phyloP scores from a whole-genome alignment of 108 stramenopile species.

The Skeletonema tropicum region DNA sequence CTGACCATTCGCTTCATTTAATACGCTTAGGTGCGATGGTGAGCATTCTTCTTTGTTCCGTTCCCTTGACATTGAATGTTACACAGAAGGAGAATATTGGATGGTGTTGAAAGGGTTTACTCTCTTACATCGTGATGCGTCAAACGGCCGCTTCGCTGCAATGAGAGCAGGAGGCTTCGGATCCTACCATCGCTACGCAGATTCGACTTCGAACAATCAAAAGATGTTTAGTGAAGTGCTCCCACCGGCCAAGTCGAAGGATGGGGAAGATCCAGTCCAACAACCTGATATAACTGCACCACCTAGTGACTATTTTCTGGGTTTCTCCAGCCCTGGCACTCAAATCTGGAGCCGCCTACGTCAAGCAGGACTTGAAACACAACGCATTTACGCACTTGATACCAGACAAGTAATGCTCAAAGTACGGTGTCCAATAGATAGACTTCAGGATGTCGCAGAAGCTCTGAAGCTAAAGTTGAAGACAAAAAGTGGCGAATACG shows the following conservation, averaged over 20 bases:
- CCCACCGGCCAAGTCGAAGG: slow-evolving; percentile 26
- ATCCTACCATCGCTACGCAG: slow-evolving; percentile 48
- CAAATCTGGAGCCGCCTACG: slow-evolving; percentile 91
- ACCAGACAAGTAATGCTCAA: slow-evolving; percentile 87
- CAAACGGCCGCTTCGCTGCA: slow-evolving; percentile 73
- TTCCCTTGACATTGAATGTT: slow-evolving; percentile 84
- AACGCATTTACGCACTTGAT: slow-evolving; percentile 74
- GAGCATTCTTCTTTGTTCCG: slow-evolving; percentile 61
- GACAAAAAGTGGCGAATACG: slow-evolving; percentile 67
- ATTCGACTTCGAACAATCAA: slow-evolving; percentile 8
- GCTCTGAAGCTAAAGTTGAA: slow-evolving; percentile 84
- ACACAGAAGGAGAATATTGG: slow-evolving; percentile 92
- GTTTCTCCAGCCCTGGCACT: slow-evolving; percentile 41
- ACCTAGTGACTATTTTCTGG: slow-evolving; percentile 88
- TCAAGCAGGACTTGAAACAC: slow-evolving; percentile 88
- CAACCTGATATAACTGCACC: slow-evolving; percentile 57
- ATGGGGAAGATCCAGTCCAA: slow-evolving; percentile 53
- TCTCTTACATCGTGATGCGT: slow-evolving; percentile 84
- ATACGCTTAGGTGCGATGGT: slow-evolving; percentile 50
- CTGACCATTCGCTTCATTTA: background rate
- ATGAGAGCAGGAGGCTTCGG: slow-evolving; percentile 80
- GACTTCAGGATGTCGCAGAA: slow-evolving; percentile 91
- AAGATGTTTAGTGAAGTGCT: slow-evolving; percentile 34
- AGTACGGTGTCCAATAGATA: slow-evolving; percentile 84
- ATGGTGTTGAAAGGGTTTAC: slow-evolving; percentile 85